These are phyloP conservation scores for Cutaneotrichosporon sp. DNA, from an alignment of 1,284 basidiomycete genomes.

Conservation along the genomic window DNA sequence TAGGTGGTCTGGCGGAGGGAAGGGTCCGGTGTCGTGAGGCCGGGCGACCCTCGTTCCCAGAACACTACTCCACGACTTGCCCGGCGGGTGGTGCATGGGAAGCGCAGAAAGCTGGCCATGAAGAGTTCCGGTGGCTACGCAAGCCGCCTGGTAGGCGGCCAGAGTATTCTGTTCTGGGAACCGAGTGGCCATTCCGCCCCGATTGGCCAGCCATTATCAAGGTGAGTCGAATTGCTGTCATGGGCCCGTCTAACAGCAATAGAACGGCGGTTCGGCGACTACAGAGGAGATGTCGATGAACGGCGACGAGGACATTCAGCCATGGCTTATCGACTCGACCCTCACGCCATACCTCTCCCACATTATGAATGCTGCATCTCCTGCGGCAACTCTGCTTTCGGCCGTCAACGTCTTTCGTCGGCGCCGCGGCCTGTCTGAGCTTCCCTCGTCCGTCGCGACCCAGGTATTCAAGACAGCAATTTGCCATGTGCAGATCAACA, in stretches of 20 bases:
- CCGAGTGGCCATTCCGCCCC: slow-evolving; percentile 64
- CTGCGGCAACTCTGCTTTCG: slow-evolving; percentile 49
- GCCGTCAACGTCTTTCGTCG: slow-evolving; percentile 59
- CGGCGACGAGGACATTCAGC: slow-evolving; percentile 33
- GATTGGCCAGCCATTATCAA: slow-evolving; percentile 65
- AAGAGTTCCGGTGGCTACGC: slow-evolving; percentile 60
- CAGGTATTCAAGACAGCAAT: slow-evolving; percentile 58
- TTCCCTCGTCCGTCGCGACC: slow-evolving; percentile 47
- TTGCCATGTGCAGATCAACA: slow-evolving; percentile 58
- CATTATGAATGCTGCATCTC: not conserved
- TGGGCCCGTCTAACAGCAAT: not conserved
- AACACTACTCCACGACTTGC: slow-evolving; percentile 62
- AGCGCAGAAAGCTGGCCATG: slow-evolving; percentile 52
- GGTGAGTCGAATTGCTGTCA: not conserved
- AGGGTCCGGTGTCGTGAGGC: slow-evolving; percentile 72
- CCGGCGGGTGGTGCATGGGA: slow-evolving; percentile 55
- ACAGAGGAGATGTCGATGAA: slow-evolving; percentile 31
- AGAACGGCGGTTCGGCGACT: not conserved
- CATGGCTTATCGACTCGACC: slow-evolving; percentile 63
- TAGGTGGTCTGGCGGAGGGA: slow-evolving; percentile 73
- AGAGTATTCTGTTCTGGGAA: slow-evolving; percentile 64
- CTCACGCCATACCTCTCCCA: slow-evolving; percentile 23
- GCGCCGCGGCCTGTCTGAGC: slow-evolving; percentile 53
- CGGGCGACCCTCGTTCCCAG: slow-evolving; percentile 67
- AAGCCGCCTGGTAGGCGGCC: slow-evolving; percentile 78